These are phyloP conservation scores for Geranomyces michiganensis DNA, from an alignment of 192 early-diverging fungal species.

Conservation along the genomic window DNA sequence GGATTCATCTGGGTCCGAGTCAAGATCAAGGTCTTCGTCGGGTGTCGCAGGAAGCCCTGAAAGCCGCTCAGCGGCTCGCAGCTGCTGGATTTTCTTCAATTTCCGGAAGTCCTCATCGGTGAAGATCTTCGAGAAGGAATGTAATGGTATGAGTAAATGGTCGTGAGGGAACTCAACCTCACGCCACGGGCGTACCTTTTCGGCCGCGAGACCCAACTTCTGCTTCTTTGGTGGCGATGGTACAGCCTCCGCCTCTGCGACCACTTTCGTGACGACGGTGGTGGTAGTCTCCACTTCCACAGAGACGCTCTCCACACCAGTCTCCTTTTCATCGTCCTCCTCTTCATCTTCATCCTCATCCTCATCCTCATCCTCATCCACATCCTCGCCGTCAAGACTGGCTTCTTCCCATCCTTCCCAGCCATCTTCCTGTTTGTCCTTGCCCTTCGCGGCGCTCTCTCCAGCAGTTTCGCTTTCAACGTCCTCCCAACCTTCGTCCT, in stretches of 20 bases:
- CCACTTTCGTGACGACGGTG: slow-evolving; percentile 33
- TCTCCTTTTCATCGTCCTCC: slow-evolving; percentile 43
- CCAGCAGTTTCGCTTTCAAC: slow-evolving; percentile 3
- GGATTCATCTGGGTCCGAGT: slow-evolving; percentile 32
- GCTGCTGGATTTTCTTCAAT: slow-evolving; percentile 74
- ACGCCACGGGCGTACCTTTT: slow-evolving; percentile 20
- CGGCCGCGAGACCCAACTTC: slow-evolving; percentile 32
- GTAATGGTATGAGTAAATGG: neutral
- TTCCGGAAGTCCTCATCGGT: slow-evolving; percentile 90
- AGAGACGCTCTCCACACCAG: slow-evolving; percentile 20
- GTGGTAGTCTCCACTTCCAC: slow-evolving; percentile 29
- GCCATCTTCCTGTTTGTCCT: slow-evolving; percentile 25
- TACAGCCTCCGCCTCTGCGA: slow-evolving; percentile 24
- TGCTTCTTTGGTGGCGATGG: slow-evolving; percentile 40
- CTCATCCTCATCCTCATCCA: slow-evolving; percentile 37
- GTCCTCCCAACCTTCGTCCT: slow-evolving; percentile 30
- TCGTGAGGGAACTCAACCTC: neutral
- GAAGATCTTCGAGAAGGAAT: slow-evolving; percentile 63
- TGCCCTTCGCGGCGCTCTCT: neutral
- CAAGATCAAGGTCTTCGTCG: slow-evolving; percentile 35
- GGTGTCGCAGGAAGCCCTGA: slow-evolving; percentile 35
- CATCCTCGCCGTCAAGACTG: slow-evolving; percentile 34
- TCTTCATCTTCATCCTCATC: slow-evolving; percentile 42
- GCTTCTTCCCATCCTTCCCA: slow-evolving; percentile 47
- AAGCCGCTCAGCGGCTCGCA: slow-evolving; percentile 62